Evolutionary conservation across 805 yeast genomes (phyloP).

Genomic region (Jamesozyma spencerorum): DNA sequence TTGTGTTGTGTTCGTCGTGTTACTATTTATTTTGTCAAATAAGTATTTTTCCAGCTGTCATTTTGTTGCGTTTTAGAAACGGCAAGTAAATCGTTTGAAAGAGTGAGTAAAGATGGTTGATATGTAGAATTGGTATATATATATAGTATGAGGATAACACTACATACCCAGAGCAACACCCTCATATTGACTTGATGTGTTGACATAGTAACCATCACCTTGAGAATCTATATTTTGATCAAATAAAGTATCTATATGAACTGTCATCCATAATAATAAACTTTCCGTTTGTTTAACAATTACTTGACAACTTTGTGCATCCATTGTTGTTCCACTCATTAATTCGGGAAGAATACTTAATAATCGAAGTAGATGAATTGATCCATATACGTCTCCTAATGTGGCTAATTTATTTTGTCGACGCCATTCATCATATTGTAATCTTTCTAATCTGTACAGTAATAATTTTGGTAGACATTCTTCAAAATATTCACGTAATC

Average conservation of each 20-base stretch:
- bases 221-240: constrained; percentile 3
- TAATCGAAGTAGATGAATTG: constrained; percentile 72
- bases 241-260: constrained; percentile 11
- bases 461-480: constrained; percentile 38
- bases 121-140: no score
- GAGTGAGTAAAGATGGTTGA: no score
- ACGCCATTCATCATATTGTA: constrained; percentile 20
- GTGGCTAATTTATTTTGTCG: constrained; percentile 4
- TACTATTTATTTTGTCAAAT: no score
- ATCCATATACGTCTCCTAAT: constrained; percentile 50
- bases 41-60: no score
- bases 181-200: constrained; percentile 30
- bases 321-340: constrained; percentile 74
- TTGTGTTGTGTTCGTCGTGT: no score
- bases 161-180: constrained; percentile 29
- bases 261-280: constrained; percentile 22
- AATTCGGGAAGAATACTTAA: constrained; percentile 74
- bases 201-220: constrained; percentile 18
- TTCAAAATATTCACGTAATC: constrained; percentile 67
- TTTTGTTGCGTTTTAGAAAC: no score
- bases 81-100: no score
- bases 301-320: constrained; percentile 44
- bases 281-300: constrained; percentile 24
- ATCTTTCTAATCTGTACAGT: constrained; percentile 24
- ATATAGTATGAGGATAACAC: no score